phyloP scores from a whole-genome alignment of 345 rosid species.

The Lepidium aucheri region DNA sequence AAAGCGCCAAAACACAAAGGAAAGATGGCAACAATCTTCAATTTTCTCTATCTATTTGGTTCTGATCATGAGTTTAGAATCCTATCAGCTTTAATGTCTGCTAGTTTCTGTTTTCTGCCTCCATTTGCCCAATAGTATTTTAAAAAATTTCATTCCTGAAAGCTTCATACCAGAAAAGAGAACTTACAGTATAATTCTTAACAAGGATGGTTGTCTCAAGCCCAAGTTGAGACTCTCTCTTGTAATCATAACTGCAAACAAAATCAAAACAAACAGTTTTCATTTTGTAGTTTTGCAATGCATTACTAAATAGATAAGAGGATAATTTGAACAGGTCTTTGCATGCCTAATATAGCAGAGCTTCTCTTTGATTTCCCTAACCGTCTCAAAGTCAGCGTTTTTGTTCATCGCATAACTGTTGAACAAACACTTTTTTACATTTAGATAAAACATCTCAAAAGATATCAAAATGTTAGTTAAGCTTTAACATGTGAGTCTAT shows the following conservation, averaged over 20 bases:
- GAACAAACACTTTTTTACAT: slow-evolving; percentile 7
- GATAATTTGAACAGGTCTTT: not conserved
- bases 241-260: slow-evolving; percentile 79
- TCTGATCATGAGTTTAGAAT: not conserved
- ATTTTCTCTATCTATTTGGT: not conserved
- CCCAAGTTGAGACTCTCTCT: slow-evolving; percentile 86
- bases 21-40: not conserved
- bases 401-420: slow-evolving; percentile 87
- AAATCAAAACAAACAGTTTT: not conserved
- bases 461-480: not conserved
- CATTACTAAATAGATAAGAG: not conserved
- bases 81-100: not conserved
- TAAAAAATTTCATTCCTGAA: not conserved
- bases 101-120: not conserved
- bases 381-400: slow-evolving; percentile 92
- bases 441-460: not conserved
- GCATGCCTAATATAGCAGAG: slow-evolving; percentile 84
- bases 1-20: not conserved
- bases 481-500: not conserved
- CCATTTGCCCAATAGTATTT: not conserved
- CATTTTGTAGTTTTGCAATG: not conserved
- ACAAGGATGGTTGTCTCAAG: slow-evolving; percentile 97
- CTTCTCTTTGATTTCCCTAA: slow-evolving; percentile 91
- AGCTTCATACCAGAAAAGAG: not conserved
- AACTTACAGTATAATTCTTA: slow-evolving; percentile 85